These are phyloP conservation scores for Phytophthora hibernalis DNA, from an alignment of 352 stramenopile genomes.

Conservation along the genomic window DNA sequence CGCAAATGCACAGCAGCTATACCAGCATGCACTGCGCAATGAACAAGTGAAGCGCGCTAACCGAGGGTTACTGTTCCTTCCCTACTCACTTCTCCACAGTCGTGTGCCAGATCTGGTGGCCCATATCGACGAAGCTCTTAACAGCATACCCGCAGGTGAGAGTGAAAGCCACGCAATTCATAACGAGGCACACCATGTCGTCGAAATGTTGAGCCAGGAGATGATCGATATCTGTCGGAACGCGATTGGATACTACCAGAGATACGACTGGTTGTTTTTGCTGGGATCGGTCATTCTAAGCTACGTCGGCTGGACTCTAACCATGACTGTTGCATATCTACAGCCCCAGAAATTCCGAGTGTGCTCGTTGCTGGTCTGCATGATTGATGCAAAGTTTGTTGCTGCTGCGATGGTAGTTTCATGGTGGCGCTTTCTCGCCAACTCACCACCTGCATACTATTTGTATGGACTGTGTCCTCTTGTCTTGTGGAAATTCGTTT, in stretches of 20 bases:
- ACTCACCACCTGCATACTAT: conserved; percentile 75
- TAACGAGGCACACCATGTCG: conserved; percentile 28
- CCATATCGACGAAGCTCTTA: conserved; percentile 36
- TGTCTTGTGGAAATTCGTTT: conserved; percentile 76
- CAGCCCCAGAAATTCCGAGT: conserved; percentile 37
- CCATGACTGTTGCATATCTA: conserved; percentile 63
- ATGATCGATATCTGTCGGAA: conserved; percentile 71
- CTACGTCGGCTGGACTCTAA: conserved; percentile 73
- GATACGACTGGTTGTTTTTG: conserved; percentile 84
- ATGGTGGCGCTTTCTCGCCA: conserved; percentile 59
- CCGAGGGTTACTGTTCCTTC: conserved; percentile 67
- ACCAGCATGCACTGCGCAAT: conserved; percentile 65
- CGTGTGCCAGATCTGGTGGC: conserved; percentile 31
- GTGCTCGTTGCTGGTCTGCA: conserved; percentile 26
- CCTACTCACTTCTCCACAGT: conserved; percentile 51
- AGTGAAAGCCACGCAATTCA: conserved; percentile 29
- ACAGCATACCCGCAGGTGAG: conserved; percentile 20
- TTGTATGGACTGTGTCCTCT: conserved; percentile 72
- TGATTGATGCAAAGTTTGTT: conserved; percentile 24
- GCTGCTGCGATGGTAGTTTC: conserved; percentile 25
- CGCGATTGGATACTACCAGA: conserved; percentile 79
- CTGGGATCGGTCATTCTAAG: conserved; percentile 66
- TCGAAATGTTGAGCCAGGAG: conserved; percentile 63
- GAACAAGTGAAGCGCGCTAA: conserved; percentile 59
- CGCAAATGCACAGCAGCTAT: conserved; percentile 79